Conservation (phyloP, 169 alveolate genomes). For the Plasmodium blacklocki region DNA sequence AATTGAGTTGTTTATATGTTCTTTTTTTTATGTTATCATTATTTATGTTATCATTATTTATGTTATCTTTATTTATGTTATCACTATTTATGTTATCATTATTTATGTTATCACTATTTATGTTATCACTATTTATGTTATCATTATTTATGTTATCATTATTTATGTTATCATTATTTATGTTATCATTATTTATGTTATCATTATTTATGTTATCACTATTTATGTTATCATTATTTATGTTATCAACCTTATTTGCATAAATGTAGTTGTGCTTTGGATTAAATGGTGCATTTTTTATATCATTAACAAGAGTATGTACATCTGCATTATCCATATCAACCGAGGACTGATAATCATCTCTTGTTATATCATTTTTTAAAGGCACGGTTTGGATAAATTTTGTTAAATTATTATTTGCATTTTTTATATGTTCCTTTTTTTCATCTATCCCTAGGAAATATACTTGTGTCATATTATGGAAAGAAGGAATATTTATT, state of each 20-base stretch:
- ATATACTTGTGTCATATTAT: constrained; percentile 24
- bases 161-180: too few relatives aligned
- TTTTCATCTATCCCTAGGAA: constrained; percentile 55
- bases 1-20: too few relatives aligned
- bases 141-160: too few relatives aligned
- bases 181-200: too few relatives aligned
- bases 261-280: not conserved
- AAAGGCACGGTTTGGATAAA: constrained; percentile 34
- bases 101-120: not conserved
- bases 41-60: too few relatives aligned
- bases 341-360: not conserved
- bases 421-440: constrained; percentile 19
- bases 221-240: not conserved
- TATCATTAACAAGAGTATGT: not conserved
- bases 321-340: not conserved
- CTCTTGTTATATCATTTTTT: too few relatives aligned
- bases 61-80: too few relatives aligned
- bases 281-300: not conserved
- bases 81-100: not conserved
- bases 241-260: not conserved
- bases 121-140: not conserved
- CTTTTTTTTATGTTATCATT: too few relatives aligned
- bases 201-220: too few relatives aligned
- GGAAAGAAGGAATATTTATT: constrained; percentile 3
- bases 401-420: constrained; percentile 31